Evolutionary conservation across 768 basidiomycete genomes (phyloP), one percentile per base, ranked within the genome.

Genomic region (Infundibulicybe gibba): DNA sequence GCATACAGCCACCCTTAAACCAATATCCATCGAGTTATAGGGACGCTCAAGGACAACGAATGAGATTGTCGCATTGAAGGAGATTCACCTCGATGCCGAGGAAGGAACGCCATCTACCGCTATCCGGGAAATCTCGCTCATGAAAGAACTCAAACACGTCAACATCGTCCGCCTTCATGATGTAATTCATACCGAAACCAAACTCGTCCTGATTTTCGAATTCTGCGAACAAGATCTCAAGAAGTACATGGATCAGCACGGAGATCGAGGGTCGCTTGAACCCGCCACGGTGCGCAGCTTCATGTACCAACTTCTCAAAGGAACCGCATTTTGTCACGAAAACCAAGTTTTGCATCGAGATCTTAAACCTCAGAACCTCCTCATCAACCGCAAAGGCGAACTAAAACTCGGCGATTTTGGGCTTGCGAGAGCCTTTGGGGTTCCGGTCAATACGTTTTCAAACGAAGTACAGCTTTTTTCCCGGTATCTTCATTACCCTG

Each of bases 131-230:
- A 98, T 99, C 59, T 94, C 91, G 35, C 80, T 98, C 54, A 97
- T 98, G 94, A 98, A 99, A 66, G 97, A 99, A 64, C 85, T 99
- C 60, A 97, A 97, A 67, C 97, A 99, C 59, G 85, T 91, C 73
- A 99, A 99, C 71, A 95, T 99, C 62, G 92, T 99, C 61, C 85
- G 97, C 59, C 81, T 99, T 15, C 87, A 98, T 72, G 97, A 98
- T 65, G 97, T 99, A 41, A 97, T 98, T 53, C 97, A 99, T 67
- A 98, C 94, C 14, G 97, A 99, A 68, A 90, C 91, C 6, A 97
- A 98, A 57, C 85, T 99, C 41, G 90, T 97, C 52, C 87, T 99
- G 49, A 94, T 99, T 55, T 99, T 98, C 66, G 97, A 99, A 69
- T 98, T 82, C 63, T 97, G 94, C 66, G 97, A 99, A 59, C 91